These are phyloP conservation scores for Verticillium dahliae DNA, from an alignment of 2,329 filamentous ascomycete species.

Conservation along the genomic window DNA sequence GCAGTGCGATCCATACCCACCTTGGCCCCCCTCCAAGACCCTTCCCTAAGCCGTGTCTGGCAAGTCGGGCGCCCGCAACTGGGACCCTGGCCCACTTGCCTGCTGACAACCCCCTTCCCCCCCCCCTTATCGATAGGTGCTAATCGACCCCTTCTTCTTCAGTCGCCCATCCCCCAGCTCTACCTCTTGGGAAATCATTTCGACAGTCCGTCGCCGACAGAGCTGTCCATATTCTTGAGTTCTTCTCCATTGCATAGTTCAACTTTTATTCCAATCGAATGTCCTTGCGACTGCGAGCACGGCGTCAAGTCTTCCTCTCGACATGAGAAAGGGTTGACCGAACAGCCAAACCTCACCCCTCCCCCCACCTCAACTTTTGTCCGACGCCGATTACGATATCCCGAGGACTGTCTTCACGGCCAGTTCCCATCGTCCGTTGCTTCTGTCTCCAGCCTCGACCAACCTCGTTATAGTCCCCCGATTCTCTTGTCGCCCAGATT, in stretches of 20 bases:
- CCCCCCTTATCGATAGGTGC: constrained; percentile 1
- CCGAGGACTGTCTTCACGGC: too few species aligned
- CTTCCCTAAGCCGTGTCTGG: not conserved
- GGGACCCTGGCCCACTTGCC: constrained; percentile 1
- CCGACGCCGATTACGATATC: not conserved
- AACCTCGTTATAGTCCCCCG: too few species aligned
- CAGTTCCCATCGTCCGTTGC: not conserved
- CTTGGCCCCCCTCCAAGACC: not conserved
- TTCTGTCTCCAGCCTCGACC: not conserved
- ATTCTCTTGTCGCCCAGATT: not conserved
- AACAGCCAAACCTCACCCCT: constrained; percentile 10
- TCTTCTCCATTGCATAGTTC: not conserved
- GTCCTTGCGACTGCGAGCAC: not conserved
- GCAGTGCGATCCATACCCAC: not conserved
- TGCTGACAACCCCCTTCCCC: not conserved
- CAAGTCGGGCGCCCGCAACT: not conserved
- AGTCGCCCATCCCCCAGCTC: not conserved
- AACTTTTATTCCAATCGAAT: not conserved
- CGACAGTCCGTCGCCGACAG: not conserved
- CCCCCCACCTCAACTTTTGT: not conserved
- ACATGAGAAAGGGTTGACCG: not conserved
- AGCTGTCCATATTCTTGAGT: not conserved
- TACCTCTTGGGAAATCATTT: not conserved
- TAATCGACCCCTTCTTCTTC: not conserved
- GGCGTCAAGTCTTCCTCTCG: not conserved